Percentiles rank a stretch among this genome's conserved stretches.
Evolutionary conservation across 2,329 filamentous ascomycete genomes (phyloP).

Genomic region (Hortaea werneckii): DNA sequence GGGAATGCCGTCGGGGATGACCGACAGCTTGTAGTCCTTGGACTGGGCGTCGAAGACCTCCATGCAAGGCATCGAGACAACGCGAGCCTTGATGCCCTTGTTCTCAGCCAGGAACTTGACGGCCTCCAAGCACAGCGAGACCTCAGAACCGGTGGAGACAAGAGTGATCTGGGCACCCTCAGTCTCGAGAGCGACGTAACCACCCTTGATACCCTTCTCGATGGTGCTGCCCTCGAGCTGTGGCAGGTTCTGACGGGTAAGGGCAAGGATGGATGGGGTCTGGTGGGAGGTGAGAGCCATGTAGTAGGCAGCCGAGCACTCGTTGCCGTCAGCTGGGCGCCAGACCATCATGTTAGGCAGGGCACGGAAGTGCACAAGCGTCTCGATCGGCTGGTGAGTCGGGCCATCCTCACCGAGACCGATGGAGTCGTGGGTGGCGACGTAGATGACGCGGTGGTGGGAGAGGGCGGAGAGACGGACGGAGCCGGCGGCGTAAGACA

Average conservation of each 20-base stretch:
- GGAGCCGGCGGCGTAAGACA: constrained; percentile 91
- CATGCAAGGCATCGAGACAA: constrained; percentile 92
- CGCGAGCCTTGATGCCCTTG: constrained; percentile 74
- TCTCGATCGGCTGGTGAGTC: constrained; percentile 98
- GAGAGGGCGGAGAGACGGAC: constrained; percentile 90
- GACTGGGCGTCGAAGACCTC: constrained; percentile 90
- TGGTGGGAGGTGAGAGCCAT: constrained; percentile 78
- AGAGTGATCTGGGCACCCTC: constrained; percentile 78
- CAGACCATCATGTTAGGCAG: constrained; percentile 99
- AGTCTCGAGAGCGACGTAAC: constrained; percentile 79
- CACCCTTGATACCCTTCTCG: constrained; percentile 85
- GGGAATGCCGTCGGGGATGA: constrained; percentile 89
- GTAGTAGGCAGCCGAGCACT: constrained; percentile 97
- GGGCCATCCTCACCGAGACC: constrained; percentile 97
- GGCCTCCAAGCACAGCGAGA: constrained; percentile 84
- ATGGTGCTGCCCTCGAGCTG: constrained; percentile 92
- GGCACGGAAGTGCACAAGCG: constrained; percentile 93
- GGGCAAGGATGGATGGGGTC: constrained; percentile 85
- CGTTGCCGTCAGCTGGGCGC: constrained; percentile 96
- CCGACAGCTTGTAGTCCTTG: constrained; percentile 90
- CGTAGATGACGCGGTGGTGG: constrained; percentile 83
- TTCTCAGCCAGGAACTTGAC: constrained; percentile 85
- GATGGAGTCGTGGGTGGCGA: constrained; percentile 97
- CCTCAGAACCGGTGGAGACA: constrained; percentile 92
- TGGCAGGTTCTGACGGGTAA: constrained; percentile 96